Base-by-base conservation (phyloP, 305 asterid species). In the Fraxinus velutina region DNA sequence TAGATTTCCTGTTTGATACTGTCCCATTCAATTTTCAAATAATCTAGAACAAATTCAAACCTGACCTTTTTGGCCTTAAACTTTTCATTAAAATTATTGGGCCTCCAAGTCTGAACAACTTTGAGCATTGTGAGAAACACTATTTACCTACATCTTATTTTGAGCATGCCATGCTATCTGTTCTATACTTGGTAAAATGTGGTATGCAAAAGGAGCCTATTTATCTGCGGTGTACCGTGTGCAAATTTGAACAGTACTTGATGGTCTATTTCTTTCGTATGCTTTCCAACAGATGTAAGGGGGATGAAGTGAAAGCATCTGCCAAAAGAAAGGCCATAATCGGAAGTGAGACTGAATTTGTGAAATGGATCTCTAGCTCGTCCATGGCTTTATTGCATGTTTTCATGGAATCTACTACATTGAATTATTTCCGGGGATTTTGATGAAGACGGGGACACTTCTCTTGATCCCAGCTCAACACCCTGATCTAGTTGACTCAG, bases 221-320 rank as follows among this genome's bases (percentile, higher is more conserved):
- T 62, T 62, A 8, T 66, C 44, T 37, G 72, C 44, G 7, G 2
- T n/a, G 22, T 50, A 15, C 62, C 21, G 1, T 68, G 33, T 36
- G 21, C 39, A 22, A 36, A 19, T 24, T 9, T 81, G 79, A 37
- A 22, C 33, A 30, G 6, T 76, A 22, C 39, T 17, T 68, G 7
- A 52, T 50, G 64, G 73, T 77, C 17, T 50, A 78, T 36, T 74
- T 57, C 13, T 52, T 12, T 12, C 15, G 80, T 7, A 7, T 76
- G 6, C 80, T 21, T 8, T 64, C 47, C 22, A 6, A 71, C 79
- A 76, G 86, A 76, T 77, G 2, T 66, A 42, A 76, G 73, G 73
- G 44, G 24, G 80, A 50, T 50, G 81, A 78, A 21, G 62, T 19
- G 4, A 8, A 55, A 30, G 66, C 39, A 12, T 66, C 4, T 44